These are phyloP conservation scores for Lojkania enalia DNA, from an alignment of 2,329 filamentous ascomycete species.

Conservation along the genomic window DNA sequence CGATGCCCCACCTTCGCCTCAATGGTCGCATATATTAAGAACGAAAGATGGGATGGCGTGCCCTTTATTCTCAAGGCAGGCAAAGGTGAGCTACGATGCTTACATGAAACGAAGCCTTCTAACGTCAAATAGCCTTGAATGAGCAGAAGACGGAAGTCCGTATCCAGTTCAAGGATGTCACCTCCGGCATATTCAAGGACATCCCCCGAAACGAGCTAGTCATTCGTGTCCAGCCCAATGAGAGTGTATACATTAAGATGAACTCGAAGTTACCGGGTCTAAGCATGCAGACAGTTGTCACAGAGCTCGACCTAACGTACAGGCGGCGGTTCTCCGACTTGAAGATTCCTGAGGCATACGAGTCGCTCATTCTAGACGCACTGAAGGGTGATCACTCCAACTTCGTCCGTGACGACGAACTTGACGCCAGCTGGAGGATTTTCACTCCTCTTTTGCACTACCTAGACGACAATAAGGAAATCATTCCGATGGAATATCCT, in stretches of 20 bases:
- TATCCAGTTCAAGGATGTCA: slow-evolving; percentile 99
- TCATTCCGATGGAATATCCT: slow-evolving; percentile 98
- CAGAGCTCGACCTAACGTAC: slow-evolving; percentile 97
- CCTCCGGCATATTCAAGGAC: slow-evolving; percentile 99
- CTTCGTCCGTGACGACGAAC: slow-evolving; percentile 70
- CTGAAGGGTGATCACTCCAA: slow-evolving; percentile 99
- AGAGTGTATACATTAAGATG: slow-evolving; percentile 99
- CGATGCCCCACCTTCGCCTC: slow-evolving; percentile 98
- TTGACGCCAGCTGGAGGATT: slow-evolving; percentile 97
- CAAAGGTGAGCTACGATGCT: slow-evolving; percentile 59
- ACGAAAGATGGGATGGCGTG: slow-evolving; percentile 98
- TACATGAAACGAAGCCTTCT: slow-evolving; percentile 2
- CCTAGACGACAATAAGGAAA: slow-evolving; percentile 98
- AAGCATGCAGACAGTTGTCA: slow-evolving; percentile 99
- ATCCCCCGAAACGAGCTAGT: slow-evolving; percentile 99
- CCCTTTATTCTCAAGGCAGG: slow-evolving; percentile 99
- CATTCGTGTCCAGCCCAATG: slow-evolving; percentile 98
- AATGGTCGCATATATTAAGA: slow-evolving; percentile 97
- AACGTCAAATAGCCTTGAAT: slow-evolving; percentile 69
- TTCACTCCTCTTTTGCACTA: slow-evolving; percentile 98
- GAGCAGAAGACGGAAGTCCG: slow-evolving; percentile 99
- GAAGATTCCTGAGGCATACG: slow-evolving; percentile 99
- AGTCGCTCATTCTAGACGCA: slow-evolving; percentile 94
- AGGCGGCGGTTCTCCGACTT: slow-evolving; percentile 97
- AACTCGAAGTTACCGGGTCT: slow-evolving; percentile 98